A percentile compares a stretch with the other conserved stretches of the same genome.
phyloP scores from a whole-genome alignment of 495 filamentous ascomycete species.

The Penicillium malachiteum region DNA sequence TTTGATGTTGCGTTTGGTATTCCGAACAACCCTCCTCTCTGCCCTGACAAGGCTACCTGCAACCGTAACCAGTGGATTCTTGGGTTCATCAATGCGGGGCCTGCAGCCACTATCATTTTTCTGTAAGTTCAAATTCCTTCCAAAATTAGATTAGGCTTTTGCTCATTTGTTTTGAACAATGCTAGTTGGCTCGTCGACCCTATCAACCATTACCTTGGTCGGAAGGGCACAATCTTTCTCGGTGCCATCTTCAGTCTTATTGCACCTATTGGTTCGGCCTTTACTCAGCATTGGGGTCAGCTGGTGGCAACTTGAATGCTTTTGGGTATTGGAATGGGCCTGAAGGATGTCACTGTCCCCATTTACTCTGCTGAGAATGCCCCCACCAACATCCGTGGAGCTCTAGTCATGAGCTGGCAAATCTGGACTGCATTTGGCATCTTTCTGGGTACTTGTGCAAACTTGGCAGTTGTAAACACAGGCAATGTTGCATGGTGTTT shows the following conservation, averaged over 20 bases:
- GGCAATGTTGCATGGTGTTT: constrained; percentile 68
- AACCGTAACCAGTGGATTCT: constrained; percentile 43
- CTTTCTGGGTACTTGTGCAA: constrained; percentile 68
- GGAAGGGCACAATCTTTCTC: constrained; percentile 67
- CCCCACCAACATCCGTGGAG: constrained; percentile 72
- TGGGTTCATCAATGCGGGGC: constrained; percentile 43
- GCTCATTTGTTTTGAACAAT: constrained; percentile 28
- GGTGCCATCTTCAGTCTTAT: constrained; percentile 63
- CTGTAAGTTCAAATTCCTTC: constrained; percentile 38
- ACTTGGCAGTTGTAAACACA: constrained; percentile 61
- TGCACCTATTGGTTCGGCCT: constrained; percentile 63
- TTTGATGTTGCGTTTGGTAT: constrained; percentile 56
- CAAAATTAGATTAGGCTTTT: too few species aligned
- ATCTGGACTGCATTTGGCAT: constrained; percentile 85
- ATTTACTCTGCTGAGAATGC: constrained; percentile 77
- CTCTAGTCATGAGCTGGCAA: constrained; percentile 84
- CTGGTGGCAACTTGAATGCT: constrained; percentile 62
- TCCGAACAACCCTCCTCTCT: constrained; percentile 35
- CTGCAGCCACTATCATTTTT: constrained; percentile 43
- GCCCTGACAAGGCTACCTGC: constrained; percentile 31
- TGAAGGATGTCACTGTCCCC: constrained; percentile 57
- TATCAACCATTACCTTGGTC: constrained; percentile 63
- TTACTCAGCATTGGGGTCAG: constrained; percentile 61
- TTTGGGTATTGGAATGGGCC: constrained; percentile 72
- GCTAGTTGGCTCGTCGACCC: constrained; percentile 73